A percentile compares a stretch with the other conserved stretches of the same genome.
Evolutionary conservation across 2,329 filamentous ascomycete genomes (phyloP).

Genomic region (Neofusicoccum laricinum): DNA sequence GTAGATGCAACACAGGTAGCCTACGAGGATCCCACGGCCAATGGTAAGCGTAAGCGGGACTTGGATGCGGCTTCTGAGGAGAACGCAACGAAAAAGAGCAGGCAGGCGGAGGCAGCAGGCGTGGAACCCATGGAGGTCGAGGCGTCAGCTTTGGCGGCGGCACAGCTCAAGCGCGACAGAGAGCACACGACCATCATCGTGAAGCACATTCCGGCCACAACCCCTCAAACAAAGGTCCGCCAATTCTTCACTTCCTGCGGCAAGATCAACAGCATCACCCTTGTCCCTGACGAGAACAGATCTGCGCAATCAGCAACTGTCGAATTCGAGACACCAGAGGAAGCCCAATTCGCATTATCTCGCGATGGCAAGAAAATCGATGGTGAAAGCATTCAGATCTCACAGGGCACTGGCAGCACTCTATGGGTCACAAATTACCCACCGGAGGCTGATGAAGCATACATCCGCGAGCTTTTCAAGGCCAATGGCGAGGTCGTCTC

Average conservation of each 20-base stretch:
- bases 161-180: slow-evolving; percentile 62
- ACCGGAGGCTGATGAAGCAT: slow-evolving; percentile 67
- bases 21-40: slow-evolving; percentile 24
- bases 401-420: slow-evolving; percentile 72
- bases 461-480: slow-evolving; percentile 62
- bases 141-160: slow-evolving; percentile 6
- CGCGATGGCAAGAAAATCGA: slow-evolving; percentile 78
- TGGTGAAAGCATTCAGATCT: slow-evolving; percentile 69
- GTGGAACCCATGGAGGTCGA: slow-evolving; percentile 18
- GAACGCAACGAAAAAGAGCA: slow-evolving; percentile 66
- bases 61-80: slow-evolving; percentile 52
- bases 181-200: slow-evolving; percentile 87
- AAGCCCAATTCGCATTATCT: slow-evolving; percentile 76
- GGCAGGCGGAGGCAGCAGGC: slow-evolving; percentile 35
- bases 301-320: slow-evolving; percentile 67
- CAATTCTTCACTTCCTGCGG: slow-evolving; percentile 94
- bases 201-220: slow-evolving; percentile 68
- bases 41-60: slow-evolving; percentile 73
- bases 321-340: slow-evolving; percentile 79
- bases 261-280: slow-evolving; percentile 71
- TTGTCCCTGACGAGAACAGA: slow-evolving; percentile 57
- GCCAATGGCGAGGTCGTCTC: slow-evolving; percentile 77
- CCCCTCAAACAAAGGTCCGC: slow-evolving; percentile 69
- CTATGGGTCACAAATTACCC: slow-evolving; percentile 92
- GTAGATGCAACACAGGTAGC: slow-evolving; percentile 18